phyloP scores from a whole-genome alignment of 2,329 filamentous ascomycete species.

The Colletotrichum sp. region DNA sequence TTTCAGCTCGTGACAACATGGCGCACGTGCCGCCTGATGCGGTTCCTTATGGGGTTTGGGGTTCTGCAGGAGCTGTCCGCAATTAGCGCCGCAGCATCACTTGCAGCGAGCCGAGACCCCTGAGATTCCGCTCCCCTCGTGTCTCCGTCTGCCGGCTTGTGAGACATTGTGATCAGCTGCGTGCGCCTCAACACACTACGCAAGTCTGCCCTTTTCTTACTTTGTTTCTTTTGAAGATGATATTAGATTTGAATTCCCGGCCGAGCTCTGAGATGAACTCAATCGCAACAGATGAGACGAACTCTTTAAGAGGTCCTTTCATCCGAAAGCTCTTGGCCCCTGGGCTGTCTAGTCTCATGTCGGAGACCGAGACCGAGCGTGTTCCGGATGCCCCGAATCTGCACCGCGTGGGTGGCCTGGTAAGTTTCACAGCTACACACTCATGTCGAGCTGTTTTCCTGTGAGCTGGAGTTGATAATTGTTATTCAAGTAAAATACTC shows the following conservation, averaged over 20 bases:
- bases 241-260: neutral
- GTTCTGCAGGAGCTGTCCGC: neutral
- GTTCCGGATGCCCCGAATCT: neutral
- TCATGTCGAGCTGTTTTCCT: neutral
- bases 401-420: neutral
- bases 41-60: neutral
- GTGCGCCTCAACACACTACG: neutral
- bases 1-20: neutral
- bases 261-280: neutral
- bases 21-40: constrained; percentile 10
- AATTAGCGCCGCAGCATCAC: neutral
- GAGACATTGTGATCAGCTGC: neutral
- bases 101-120: neutral
- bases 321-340: neutral
- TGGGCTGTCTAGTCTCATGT: neutral
- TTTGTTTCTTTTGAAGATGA: neutral
- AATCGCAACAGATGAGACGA: neutral
- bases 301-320: accelerated
- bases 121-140: neutral
- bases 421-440: neutral
- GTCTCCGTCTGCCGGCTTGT: neutral
- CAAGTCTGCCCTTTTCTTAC: neutral
- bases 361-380: neutral
- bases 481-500: accelerated
- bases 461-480: neutral